phyloP scores from a whole-genome alignment of 352 stramenopile species.

The Pythium folliculosum region DNA sequence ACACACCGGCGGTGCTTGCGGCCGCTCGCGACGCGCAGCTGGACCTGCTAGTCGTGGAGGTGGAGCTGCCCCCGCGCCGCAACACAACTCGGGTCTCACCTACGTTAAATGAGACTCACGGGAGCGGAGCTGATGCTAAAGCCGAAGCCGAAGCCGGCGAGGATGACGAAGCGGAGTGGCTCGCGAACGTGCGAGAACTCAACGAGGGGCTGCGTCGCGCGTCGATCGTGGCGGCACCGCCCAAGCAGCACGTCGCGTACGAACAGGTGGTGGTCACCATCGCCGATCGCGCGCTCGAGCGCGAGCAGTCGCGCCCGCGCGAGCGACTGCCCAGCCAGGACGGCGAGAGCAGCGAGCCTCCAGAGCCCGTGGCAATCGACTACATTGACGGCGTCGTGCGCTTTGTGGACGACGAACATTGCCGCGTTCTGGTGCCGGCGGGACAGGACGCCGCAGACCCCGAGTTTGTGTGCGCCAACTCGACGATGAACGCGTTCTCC shows the following conservation, averaged over 20 bases:
- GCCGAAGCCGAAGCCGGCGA: not conserved
- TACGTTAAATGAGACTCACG: not conserved
- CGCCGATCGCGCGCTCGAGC: not conserved
- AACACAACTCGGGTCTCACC: not conserved
- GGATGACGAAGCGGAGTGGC: too few relatives aligned
- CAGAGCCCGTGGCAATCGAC: too few relatives aligned
- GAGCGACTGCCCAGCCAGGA: not conserved
- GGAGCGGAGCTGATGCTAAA: too few relatives aligned
- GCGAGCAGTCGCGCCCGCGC: not conserved
- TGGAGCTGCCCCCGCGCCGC: slow-evolving; percentile 2
- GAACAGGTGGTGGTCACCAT: not conserved
- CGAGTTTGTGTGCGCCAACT: slow-evolving; percentile 8
- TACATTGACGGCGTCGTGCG: not conserved
- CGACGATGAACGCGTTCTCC: not conserved
- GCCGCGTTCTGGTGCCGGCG: not conserved
- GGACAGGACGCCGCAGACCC: not conserved
- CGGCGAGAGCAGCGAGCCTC: not conserved
- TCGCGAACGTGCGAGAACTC: too few relatives aligned
- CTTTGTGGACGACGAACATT: not conserved
- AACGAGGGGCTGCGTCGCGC: too few relatives aligned
- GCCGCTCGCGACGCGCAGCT: not conserved
- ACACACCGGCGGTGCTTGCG: not conserved
- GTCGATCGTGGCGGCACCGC: not conserved
- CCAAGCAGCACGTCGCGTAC: not conserved
- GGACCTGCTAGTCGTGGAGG: slow-evolving; percentile 22